Percentiles rank a stretch among this genome's conserved stretches.
These are phyloP conservation scores for Neobulgaria alba DNA, from an alignment of 2,329 filamentous ascomycete species.

Conservation along the genomic window DNA sequence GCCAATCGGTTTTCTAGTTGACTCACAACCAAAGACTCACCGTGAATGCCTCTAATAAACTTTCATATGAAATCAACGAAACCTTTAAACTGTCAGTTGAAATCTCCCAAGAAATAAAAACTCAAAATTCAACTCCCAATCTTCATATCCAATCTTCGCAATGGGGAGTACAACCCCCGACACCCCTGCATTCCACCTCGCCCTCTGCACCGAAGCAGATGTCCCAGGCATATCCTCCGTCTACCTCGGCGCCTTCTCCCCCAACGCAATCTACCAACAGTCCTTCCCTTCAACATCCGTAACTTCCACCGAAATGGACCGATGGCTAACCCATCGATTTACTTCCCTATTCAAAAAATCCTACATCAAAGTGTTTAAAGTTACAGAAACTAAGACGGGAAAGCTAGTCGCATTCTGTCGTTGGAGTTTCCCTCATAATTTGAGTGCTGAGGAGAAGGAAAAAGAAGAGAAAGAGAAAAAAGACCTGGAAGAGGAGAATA, in stretches of 20 bases:
- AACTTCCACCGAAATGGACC: constrained; percentile 6
- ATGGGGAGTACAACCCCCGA: too few species aligned
- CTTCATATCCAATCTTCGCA: too few species aligned
- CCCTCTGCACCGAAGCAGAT: constrained; percentile 22
- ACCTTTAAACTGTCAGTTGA: too few species aligned
- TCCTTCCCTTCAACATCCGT: too few species aligned
- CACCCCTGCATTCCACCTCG: constrained; percentile 12
- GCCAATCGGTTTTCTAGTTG: too few species aligned
- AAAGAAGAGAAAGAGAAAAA: constrained; percentile 2
- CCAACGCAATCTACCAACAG: constrained; percentile 17
- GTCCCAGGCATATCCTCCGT: constrained; percentile 24
- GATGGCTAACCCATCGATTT: constrained; percentile 28
- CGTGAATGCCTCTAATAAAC: too few species aligned
- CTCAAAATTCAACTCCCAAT: too few species aligned
- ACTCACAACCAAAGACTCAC: too few species aligned
- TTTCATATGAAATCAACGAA: too few species aligned
- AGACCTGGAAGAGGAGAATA: constrained; percentile 1
- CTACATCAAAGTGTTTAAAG: constrained; percentile 28
- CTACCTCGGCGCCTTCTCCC: constrained; percentile 26
- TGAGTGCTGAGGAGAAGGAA: constrained; percentile 15
- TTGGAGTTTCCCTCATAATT: constrained; percentile 29
- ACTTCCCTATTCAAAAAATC: constrained; percentile 23
- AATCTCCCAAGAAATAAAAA: too few species aligned
- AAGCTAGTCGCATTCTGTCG: constrained; percentile 28
- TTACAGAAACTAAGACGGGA: constrained; percentile 24